Evolutionary conservation across 2,329 filamentous ascomycete species (phyloP).

Genomic region (Aureobasidium musti): DNA sequence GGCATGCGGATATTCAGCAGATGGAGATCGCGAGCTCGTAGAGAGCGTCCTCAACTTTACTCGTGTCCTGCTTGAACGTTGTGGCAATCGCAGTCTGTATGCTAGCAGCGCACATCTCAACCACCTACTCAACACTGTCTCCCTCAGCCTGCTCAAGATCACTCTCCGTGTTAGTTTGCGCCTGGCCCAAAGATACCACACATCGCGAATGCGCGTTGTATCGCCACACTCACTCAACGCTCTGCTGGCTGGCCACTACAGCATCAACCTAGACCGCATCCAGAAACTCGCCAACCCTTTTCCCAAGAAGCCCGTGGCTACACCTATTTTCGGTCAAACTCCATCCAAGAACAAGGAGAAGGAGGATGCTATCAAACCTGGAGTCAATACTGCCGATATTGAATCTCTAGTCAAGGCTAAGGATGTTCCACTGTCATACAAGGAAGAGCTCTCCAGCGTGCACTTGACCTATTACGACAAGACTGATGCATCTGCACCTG

Average conservation of each 20-base stretch:
- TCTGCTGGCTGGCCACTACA: constrained; percentile 80
- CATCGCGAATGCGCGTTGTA: constrained; percentile 74
- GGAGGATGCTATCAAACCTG: constrained; percentile 51
- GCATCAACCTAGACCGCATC: constrained; percentile 72
- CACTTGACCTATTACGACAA: constrained; percentile 74
- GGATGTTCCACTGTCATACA: constrained; percentile 49
- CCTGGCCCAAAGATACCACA: constrained; percentile 89
- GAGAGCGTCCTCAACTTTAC: constrained; percentile 83
- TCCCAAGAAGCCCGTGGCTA: constrained; percentile 60
- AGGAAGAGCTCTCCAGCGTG: constrained; percentile 79
- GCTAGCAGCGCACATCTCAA: constrained; percentile 89
- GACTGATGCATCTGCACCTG: constrained; percentile 36
- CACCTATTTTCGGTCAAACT: constrained; percentile 59
- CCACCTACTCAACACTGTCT: constrained; percentile 84
- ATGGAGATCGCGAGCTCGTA: constrained; percentile 79
- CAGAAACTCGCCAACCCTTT: constrained; percentile 83
- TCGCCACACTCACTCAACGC: constrained; percentile 53
- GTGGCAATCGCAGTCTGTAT: constrained; percentile 94
- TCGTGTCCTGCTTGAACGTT: constrained; percentile 84
- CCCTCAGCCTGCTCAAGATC: constrained; percentile 72
- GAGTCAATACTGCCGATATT: constrained; percentile 80
- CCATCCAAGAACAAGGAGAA: constrained; percentile 76
- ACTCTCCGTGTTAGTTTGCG: constrained; percentile 80
- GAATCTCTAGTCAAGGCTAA: constrained; percentile 66
- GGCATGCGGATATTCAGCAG: constrained; percentile 60